Evolutionary conservation across 176 grass and related monocot species (phyloP).

Genomic region (Areca catechu): DNA sequence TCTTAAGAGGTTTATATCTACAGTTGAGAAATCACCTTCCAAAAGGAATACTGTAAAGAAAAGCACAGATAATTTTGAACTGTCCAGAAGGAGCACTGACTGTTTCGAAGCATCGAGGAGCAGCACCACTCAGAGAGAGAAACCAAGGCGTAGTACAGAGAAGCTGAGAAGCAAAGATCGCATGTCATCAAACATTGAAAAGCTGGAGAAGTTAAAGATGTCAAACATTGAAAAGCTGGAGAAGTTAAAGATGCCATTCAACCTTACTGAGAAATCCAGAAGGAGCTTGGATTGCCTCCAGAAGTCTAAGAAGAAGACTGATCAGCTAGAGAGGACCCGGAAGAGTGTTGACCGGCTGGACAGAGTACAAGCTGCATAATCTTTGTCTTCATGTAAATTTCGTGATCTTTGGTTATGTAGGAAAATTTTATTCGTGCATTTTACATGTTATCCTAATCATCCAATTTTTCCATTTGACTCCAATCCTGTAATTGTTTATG

Average conservation of each 20-base stretch:
- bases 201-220: constrained; percentile 55
- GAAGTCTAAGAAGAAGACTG: constrained; percentile 44
- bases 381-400: constrained; percentile 23
- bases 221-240: constrained; percentile 58
- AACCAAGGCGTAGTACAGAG: constrained; percentile 39
- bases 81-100: neutral
- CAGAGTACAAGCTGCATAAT: constrained; percentile 61
- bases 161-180: constrained; percentile 44
- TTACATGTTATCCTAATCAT: neutral
- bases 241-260: constrained; percentile 52
- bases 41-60: neutral
- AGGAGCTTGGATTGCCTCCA: constrained; percentile 68
- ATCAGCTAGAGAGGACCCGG: constrained; percentile 55
- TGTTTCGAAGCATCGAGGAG: constrained; percentile 44
- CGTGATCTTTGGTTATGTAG: constrained; percentile 27
- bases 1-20: constrained; percentile 3
- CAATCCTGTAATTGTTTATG: constrained; percentile 22
- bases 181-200: constrained; percentile 61
- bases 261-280: constrained; percentile 68
- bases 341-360: constrained; percentile 81
- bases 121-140: constrained; percentile 46
- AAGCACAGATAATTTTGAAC: neutral
- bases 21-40: constrained; percentile 3
- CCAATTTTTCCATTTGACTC: neutral
- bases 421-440: constrained; percentile 22